These are phyloP conservation scores for Apiospora rasikravindrae DNA, from an alignment of 2,329 filamentous ascomycete genomes.

Conservation along the genomic window DNA sequence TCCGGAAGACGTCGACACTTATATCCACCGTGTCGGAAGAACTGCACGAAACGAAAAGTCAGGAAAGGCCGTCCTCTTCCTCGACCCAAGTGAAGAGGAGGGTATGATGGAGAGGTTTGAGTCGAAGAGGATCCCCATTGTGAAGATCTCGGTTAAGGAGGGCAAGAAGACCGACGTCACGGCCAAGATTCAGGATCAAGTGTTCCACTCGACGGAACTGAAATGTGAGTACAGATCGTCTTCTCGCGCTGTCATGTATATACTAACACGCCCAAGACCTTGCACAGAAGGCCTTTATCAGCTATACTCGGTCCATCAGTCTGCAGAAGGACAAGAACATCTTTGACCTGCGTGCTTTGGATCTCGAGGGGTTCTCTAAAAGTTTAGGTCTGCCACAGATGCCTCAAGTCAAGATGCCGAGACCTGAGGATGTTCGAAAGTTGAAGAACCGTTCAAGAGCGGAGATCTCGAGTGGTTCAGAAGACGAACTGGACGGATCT, in stretches of 20 bases:
- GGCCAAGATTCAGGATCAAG: constrained; percentile 89
- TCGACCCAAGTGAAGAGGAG: constrained; percentile 89
- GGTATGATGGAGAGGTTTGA: constrained; percentile 88
- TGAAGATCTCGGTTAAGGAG: constrained; percentile 82
- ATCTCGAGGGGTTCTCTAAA: constrained; percentile 83
- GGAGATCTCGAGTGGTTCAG: constrained; percentile 67
- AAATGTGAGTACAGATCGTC: background rate
- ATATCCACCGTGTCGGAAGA: constrained; percentile 93
- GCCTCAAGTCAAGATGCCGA: constrained; percentile 91
- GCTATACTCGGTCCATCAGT: constrained; percentile 83
- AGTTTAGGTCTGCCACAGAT: constrained; percentile 90
- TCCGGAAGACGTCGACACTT: constrained; percentile 95
- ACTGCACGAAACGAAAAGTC: constrained; percentile 92
- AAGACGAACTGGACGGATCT: constrained; percentile 60
- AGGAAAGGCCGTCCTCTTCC: constrained; percentile 86
- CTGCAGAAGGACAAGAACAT: constrained; percentile 91
- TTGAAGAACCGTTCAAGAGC: constrained; percentile 84
- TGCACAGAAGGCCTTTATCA: constrained; percentile 94
- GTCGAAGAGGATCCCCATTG: constrained; percentile 87
- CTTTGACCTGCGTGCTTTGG: constrained; percentile 82
- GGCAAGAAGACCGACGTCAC: constrained; percentile 89
- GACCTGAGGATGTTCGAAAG: constrained; percentile 85
- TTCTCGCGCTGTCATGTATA: background rate
- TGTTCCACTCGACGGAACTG: constrained; percentile 78
- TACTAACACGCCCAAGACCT: constrained; percentile 81